Evolutionary conservation across 768 basidiomycete genomes (phyloP), one percentile per base, ranked within the genome.

Genomic region (Gyrodon lividus): DNA sequence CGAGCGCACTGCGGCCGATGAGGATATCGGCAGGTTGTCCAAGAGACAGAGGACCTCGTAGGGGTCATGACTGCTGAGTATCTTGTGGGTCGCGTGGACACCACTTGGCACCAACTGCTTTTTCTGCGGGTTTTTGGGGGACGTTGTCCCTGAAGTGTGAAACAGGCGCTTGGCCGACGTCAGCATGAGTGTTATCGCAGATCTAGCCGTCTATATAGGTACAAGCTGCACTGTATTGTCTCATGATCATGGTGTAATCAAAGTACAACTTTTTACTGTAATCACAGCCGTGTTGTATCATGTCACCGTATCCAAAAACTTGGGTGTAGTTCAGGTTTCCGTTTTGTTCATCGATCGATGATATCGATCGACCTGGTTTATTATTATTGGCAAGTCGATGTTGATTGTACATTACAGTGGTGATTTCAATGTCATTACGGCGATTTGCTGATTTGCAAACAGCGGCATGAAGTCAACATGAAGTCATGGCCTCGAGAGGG

Each of bases 21-120:
- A 65, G 30, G 66, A 68, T 42, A 35, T 62, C 12, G 54, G 52
- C 46, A 49, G 68, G 34, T 39, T 52, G 6, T 53, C 58, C 22
- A 68, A 68, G 47, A 67, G 66, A 41, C 64, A 42, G 41, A 54
- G 66, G 43, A 58, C 61, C 14, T 64, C 68, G 30, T 57, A 50
- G 48, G 8, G 1, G 14, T 28, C 40, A 17, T 37, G 7, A n/a
- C 3, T 35, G 8, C 9, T 34, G 10, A 13, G 4, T 24, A 22
- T 28, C 17, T 58, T 20, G 14, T 13, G 40, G 23, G 20, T 24
- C 45, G 16, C 8, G 16, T 30, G 10, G 31, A 31, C 24, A 26
- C 10, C 12, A 34, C 19, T 30, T 22, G 7, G 33, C 42, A 22
- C 37, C 23, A 37, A 16, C n/a, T 19, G 4, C 10, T 37, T 23